Conservation (phyloP, 345 rosid species). For the Odontarrhena argentea region DNA sequence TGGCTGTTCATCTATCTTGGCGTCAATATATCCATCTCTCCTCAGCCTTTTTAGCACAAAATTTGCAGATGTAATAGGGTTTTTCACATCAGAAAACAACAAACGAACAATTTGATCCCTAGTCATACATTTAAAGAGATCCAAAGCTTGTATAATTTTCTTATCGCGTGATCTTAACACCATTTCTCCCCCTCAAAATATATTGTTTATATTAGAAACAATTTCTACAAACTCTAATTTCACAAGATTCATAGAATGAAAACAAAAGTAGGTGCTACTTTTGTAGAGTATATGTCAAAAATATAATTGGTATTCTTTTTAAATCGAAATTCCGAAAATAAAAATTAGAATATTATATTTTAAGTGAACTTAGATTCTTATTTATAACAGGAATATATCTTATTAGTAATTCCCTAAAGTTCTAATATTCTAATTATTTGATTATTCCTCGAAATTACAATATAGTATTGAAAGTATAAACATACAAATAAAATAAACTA, state of each 20-base stretch:
- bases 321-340: neutral
- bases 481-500: neutral
- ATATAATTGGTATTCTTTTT: neutral
- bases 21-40: conserved; percentile 1
- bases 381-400: neutral
- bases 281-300: neutral
- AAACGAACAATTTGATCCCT: conserved; percentile 1
- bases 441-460: neutral
- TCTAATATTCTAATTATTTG: neutral
- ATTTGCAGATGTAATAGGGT: conserved; percentile 1
- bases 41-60: conserved; percentile 1
- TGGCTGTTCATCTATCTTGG: conserved; percentile 1
- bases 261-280: conserved; percentile 1
- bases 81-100: conserved; percentile 1
- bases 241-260: conserved; percentile 1
- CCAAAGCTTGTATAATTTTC: conserved; percentile 1
- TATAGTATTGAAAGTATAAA: neutral
- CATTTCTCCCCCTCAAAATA: conserved; percentile 1
- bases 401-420: neutral
- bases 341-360: neutral
- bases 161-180: conserved; percentile 1
- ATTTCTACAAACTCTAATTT: neutral
- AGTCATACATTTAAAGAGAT: neutral
- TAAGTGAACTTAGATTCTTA: neutral
- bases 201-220: neutral